Percentiles rank a stretch among this genome's conserved stretches.
These are phyloP conservation scores for Naganishia friedmannii DNA, from an alignment of 768 basidiomycete genomes.

Conservation along the genomic window DNA sequence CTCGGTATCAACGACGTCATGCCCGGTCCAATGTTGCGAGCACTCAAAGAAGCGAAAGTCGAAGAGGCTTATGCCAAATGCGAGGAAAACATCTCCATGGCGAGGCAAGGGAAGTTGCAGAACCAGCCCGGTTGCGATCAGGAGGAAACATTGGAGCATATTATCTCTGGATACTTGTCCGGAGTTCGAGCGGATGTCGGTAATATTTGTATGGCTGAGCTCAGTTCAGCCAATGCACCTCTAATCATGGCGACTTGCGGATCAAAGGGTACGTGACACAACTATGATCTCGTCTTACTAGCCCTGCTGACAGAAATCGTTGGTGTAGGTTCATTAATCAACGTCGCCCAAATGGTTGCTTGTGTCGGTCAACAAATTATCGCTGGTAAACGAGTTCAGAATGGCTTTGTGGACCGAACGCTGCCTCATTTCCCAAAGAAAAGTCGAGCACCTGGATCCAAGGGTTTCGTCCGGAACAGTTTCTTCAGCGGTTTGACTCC, in stretches of 20 bases:
- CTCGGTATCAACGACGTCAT: conserved; percentile 98
- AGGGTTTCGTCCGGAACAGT: conserved; percentile 96
- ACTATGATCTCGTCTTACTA: conserved; percentile 30
- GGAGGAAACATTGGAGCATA: conserved; percentile 94
- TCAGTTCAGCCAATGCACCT: conserved; percentile 95
- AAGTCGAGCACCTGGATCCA: conserved; percentile 90
- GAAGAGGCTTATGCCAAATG: conserved; percentile 85
- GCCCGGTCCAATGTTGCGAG: conserved; percentile 77
- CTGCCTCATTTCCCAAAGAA: conserved; percentile 99
- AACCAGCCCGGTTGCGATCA: conserved; percentile 98
- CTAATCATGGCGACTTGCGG: conserved; percentile 99
- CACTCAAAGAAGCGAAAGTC: conserved; percentile 79
- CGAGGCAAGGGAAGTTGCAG: conserved; percentile 85
- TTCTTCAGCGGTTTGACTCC: conserved; percentile 89
- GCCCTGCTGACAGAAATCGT: not conserved
- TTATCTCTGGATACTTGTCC: conserved; percentile 87
- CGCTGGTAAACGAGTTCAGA: conserved; percentile 92
- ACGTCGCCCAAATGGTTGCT: conserved; percentile 99
- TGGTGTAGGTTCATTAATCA: conserved; percentile 83
- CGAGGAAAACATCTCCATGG: conserved; percentile 76
- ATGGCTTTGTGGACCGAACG: conserved; percentile 98
- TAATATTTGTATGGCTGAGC: conserved; percentile 94
- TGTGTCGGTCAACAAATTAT: conserved; percentile 99
- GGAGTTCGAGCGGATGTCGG: conserved; percentile 95
- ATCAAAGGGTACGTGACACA: conserved; percentile 72